phyloP scores from a whole-genome alignment of 495 filamentous ascomycete species.

The Xylaria telfairii region DNA sequence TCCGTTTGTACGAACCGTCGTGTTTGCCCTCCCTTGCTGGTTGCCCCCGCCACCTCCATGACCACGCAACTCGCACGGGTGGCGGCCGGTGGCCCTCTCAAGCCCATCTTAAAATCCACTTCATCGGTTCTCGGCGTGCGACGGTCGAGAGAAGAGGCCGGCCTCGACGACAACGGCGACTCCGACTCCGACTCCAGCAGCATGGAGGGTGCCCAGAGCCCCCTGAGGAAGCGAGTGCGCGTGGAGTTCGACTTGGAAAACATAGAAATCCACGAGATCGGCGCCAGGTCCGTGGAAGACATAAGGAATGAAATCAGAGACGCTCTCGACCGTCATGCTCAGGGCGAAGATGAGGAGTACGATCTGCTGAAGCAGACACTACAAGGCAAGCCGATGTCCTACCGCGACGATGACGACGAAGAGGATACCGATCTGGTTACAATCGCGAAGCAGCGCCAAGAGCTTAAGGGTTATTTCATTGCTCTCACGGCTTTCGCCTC shows the following conservation, averaged over 20 bases:
- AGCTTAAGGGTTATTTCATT: slow-evolving; percentile 74
- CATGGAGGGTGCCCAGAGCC: slow-evolving; percentile 35
- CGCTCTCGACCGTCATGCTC: slow-evolving; percentile 71
- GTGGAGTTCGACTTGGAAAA: slow-evolving; percentile 80
- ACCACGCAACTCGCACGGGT: slow-evolving; percentile 33
- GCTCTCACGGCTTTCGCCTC: slow-evolving; percentile 78
- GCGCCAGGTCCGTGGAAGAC: slow-evolving; percentile 52
- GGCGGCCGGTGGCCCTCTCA: slow-evolving; percentile 41
- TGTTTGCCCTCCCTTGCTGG: neutral
- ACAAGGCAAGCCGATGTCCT: slow-evolving; percentile 41
- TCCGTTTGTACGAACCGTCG: neutral
- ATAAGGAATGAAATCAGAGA: slow-evolving; percentile 76
- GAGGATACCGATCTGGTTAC: slow-evolving; percentile 40
- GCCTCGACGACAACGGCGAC: slow-evolving; percentile 50
- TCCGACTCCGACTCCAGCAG: slow-evolving; percentile 58
- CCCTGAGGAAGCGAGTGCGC: slow-evolving; percentile 53
- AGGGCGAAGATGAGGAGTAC: slow-evolving; percentile 73
- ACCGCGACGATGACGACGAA: slow-evolving; percentile 47
- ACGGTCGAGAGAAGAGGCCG: slow-evolving; percentile 46
- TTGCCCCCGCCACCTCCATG: slow-evolving; percentile 24
- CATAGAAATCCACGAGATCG: slow-evolving; percentile 64
- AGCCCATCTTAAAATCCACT: slow-evolving; percentile 53
- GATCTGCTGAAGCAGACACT: slow-evolving; percentile 68
- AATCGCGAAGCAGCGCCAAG: slow-evolving; percentile 54
- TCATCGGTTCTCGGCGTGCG: slow-evolving; percentile 45